Conservation (phyloP, 768 basidiomycete genomes). For the Mycena haematopus region DNA sequence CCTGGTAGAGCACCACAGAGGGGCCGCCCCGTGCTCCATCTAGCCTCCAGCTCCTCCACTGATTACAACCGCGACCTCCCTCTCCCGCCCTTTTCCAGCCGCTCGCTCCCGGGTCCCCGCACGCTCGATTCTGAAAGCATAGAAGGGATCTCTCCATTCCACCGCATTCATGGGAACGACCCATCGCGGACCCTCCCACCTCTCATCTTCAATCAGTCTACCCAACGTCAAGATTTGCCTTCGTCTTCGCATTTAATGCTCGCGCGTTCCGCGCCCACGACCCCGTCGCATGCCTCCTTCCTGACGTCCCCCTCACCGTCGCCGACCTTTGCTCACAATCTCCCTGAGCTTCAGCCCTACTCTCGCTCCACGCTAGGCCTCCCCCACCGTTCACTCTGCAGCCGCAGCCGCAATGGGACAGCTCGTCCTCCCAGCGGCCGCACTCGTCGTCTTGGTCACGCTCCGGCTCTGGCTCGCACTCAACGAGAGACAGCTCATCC, state of each 20-base stretch:
- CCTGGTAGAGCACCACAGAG: conserved; percentile 44
- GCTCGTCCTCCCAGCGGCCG: conserved; percentile 43
- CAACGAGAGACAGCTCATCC: conserved; percentile 38
- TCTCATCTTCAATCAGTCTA: conserved; percentile 34
- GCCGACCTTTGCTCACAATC: conserved; percentile 40
- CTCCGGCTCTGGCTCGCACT: conserved; percentile 36
- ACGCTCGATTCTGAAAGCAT: conserved; percentile 20
- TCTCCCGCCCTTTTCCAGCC: conserved; percentile 20
- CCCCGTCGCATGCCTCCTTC: conserved; percentile 26
- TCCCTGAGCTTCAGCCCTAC: conserved; percentile 31
- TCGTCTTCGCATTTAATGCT: conserved; percentile 21
- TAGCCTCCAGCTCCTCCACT: not conserved
- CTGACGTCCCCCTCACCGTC: conserved; percentile 44
- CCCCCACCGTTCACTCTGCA: conserved; percentile 70
- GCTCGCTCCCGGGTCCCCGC: conserved; percentile 21
- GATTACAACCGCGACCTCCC: conserved; percentile 16
- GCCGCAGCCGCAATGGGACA: conserved; percentile 72
- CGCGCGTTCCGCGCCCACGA: conserved; percentile 34
- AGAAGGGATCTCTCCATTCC: conserved; percentile 12
- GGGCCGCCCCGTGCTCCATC: conserved; percentile 30
- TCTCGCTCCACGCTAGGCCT: conserved; percentile 37
- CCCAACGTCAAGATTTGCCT: conserved; percentile 17
- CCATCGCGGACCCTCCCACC: conserved; percentile 46
- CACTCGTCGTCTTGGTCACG: conserved; percentile 45
- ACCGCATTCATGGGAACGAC: conserved; percentile 32